Base-by-base conservation (phyloP, 495 filamentous ascomycete genomes). In the Penicillium atrosanguineum region DNA sequence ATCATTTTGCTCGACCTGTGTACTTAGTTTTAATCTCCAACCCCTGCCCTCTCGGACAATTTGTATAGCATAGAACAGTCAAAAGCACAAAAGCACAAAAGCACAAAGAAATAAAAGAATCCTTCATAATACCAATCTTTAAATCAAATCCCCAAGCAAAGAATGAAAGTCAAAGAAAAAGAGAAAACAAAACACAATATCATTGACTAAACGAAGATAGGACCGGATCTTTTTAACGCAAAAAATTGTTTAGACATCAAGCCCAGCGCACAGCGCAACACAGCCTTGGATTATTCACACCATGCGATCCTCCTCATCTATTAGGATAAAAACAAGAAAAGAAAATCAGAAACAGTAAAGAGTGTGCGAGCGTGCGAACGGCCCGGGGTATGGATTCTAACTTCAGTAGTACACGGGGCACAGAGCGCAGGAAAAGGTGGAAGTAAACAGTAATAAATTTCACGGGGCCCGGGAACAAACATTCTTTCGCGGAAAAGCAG, bases 361-460 rank as follows among this genome's bases (percentile, higher is more conserved):
- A 62, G 34, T 47, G 59, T 55, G 55, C 36, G 55, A 47, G 39
- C 18, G 28, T 12, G 29, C 41, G 11, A 12, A 50, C 31, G 25
- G 48, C 55, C 43, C 51, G 26, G 59, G 59, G 59, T 62, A 62
- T 62, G 59, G 49, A 53, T 45, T 61, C 55, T 62, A 62, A 37
- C 52, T 39, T 51, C 31, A 23, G 44, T 29, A 44, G 41, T 40
- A 55, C 41, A 50, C 7, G 31, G 39, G 40, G 8, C 11, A 29
- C n/a, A 44, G 2, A 34, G 38, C 16, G 16, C 9, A 20, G 42
- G 11, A 41, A n/a, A 36, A 36, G 16, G 43, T 15, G 29, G 36
- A 48, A 29, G 37, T 15, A 18, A 34, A 15, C 23, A 23, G 16
- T 26, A 44, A 40, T 14, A 47, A 44, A 28, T 48, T 16, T 11